Conservation (phyloP, 2,329 filamentous ascomycete species). For the Calonectria crousiana region DNA sequence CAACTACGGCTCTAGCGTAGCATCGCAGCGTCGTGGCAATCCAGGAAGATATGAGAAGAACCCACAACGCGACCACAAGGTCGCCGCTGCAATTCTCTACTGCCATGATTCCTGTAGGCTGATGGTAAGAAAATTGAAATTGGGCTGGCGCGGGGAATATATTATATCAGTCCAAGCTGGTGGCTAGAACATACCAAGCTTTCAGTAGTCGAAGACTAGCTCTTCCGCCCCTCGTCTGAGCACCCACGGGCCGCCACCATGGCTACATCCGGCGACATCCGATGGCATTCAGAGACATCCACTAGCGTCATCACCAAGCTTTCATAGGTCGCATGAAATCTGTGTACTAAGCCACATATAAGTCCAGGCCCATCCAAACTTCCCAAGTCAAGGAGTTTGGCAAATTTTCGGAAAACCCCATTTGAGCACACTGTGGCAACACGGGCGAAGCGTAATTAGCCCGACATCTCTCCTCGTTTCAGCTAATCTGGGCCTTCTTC, state of each 20-base stretch:
- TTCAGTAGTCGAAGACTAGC: background rate
- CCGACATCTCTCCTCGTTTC: background rate
- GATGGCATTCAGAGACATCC: background rate
- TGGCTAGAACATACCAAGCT: background rate
- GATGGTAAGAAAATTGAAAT: background rate
- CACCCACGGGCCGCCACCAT: background rate
- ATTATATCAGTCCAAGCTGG: background rate
- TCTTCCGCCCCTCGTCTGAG: background rate
- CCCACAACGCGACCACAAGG: background rate
- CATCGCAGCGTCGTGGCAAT: slow-evolving; percentile 15
- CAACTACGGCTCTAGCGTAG: slow-evolving; percentile 49
- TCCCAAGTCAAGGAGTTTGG: background rate
- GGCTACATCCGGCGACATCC: background rate
- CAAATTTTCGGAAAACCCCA: background rate
- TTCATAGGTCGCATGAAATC: background rate
- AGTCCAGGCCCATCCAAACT: background rate
- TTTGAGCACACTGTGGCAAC: background rate
- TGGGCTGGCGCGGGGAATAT: background rate
- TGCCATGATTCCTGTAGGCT: background rate
- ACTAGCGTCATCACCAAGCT: background rate
- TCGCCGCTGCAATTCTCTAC: background rate
- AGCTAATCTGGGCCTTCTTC: background rate
- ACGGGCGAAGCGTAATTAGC: background rate
- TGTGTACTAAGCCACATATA: background rate
- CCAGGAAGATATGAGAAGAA: background rate